phyloP scores from a whole-genome alignment of 768 basidiomycete genomes.

The Pulveroboletus frians region DNA sequence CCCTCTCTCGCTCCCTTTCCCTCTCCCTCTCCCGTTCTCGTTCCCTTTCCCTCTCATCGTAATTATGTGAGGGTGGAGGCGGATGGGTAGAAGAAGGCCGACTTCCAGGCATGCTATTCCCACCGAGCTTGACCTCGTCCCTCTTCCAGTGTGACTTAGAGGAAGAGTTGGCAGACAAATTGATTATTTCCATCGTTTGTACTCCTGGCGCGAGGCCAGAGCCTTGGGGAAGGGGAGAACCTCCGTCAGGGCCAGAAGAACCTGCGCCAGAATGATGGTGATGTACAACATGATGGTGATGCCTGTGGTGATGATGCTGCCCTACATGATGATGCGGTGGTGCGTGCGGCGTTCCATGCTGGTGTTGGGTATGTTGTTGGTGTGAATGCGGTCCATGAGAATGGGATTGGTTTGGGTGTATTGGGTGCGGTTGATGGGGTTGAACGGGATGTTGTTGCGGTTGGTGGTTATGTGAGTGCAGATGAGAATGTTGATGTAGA shows the following conservation, averaged over 20 bases:
- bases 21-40: conserved; percentile 21
- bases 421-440: conserved; percentile 25
- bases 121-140: conserved; percentile 28
- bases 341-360: conserved; percentile 27
- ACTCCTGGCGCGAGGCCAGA: conserved; percentile 32
- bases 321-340: conserved; percentile 41
- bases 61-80: conserved; percentile 22
- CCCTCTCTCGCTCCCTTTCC: conserved; percentile 10
- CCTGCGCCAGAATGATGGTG: conserved; percentile 42
- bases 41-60: conserved; percentile 26
- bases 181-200: conserved; percentile 51
- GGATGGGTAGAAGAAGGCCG: conserved; percentile 38
- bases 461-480: conserved; percentile 34
- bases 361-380: conserved; percentile 33
- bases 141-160: conserved; percentile 38
- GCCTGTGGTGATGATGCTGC: conserved; percentile 48
- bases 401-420: conserved; percentile 28
- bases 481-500: conserved; percentile 31
- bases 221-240: conserved; percentile 32
- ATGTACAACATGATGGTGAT: conserved; percentile 40
- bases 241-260: conserved; percentile 25
- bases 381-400: conserved; percentile 28
- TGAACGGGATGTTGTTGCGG: conserved; percentile 21
- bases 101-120: conserved; percentile 28
- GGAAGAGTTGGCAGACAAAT: conserved; percentile 34